Evolutionary conservation across 2,329 filamentous ascomycete species (phyloP), one percentile per base, ranked within the genome.

Genomic region (Hypomyces rosellus): DNA sequence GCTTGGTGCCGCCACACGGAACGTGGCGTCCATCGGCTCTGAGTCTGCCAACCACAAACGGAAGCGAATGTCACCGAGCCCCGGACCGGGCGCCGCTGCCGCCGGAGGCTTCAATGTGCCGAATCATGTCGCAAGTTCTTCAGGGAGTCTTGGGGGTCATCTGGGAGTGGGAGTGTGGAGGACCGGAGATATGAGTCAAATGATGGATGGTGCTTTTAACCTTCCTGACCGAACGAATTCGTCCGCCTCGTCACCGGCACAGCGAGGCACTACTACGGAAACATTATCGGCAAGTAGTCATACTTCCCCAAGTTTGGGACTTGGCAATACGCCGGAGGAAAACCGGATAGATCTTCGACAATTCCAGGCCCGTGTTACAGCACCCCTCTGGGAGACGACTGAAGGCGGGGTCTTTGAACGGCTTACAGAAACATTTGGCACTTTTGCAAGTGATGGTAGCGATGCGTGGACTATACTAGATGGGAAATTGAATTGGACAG

Each of bases 261-360:
- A 62, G 14, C 55, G 59, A 11, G 56, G 49, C 5, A 54, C 55
- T 1, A 56, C 52, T 7, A 57, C 57, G 4, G 61, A 55, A 33
- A 57, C 58, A 4, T 41, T 53, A 13, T 61, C 63, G 4, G 56
- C 53, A 13, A 65, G 65, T 53, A 65, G 59, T 33, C 59, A 66
- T 34, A 62, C 64, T 9, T 67, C 66, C 5, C 62, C 64, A 1
- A 54, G 59, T 25, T 47, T 56, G 12, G 20, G 66, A 61, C 61
- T 67, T n/a, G 66, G 66, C n/a, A 69, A 66, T 54, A 67, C 62
- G 12, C 56, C 56, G 5, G 67, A 69, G 48, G 67, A 69, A 49
- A 69, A 69, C 36, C 57, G 63, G 15, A 55, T 69, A 18, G 65
- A 69, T 34, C 47, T 68, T 25, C 57, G 66, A 22, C 53, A 60